Conservation (phyloP, 805 yeast species). For the Hanseniaspora vineae region DNA sequence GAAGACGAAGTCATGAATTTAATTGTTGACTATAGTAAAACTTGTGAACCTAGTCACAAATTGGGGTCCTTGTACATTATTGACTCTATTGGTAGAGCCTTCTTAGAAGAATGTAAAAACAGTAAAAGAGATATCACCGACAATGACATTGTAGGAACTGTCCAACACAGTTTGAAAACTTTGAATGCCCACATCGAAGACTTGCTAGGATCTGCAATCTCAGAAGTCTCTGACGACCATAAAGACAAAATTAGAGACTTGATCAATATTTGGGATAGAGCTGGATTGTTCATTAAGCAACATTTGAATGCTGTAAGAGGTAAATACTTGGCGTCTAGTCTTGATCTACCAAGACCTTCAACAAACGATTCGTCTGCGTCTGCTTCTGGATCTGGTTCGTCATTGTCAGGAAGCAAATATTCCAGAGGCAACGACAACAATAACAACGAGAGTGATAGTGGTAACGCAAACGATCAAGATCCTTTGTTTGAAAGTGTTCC, state of each 20-base stretch:
- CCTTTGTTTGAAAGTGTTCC: constrained; percentile 10
- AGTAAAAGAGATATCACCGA: constrained; percentile 20
- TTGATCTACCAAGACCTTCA: constrained; percentile 4
- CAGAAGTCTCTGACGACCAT: constrained; percentile 42
- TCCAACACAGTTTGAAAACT: constrained; percentile 57
- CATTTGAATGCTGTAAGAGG: constrained; percentile 42
- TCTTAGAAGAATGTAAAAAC: constrained; percentile 53
- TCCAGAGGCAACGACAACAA: neutral
- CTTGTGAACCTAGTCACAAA: constrained; percentile 68
- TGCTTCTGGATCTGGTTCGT: constrained; percentile 15
- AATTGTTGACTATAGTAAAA: constrained; percentile 40
- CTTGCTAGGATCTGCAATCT: constrained; percentile 49
- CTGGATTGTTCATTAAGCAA: constrained; percentile 56
- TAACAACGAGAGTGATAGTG: constrained; percentile 13
- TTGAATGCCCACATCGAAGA: constrained; percentile 53
- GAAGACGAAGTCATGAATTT: constrained; percentile 17
- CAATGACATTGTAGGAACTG: constrained; percentile 50
- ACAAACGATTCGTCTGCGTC: constrained; percentile 14
- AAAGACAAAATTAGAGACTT: constrained; percentile 69
- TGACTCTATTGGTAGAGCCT: constrained; percentile 84
- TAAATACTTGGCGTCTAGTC: constrained; percentile 34
- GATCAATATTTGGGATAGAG: constrained; percentile 85
- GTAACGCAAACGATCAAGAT: constrained; percentile 32
- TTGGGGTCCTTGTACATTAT: constrained; percentile 83
- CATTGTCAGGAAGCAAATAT: too few relatives aligned